These are phyloP conservation scores for Pestalotiopsis fici DNA, from an alignment of 2,329 filamentous ascomycete species.

Conservation along the genomic window DNA sequence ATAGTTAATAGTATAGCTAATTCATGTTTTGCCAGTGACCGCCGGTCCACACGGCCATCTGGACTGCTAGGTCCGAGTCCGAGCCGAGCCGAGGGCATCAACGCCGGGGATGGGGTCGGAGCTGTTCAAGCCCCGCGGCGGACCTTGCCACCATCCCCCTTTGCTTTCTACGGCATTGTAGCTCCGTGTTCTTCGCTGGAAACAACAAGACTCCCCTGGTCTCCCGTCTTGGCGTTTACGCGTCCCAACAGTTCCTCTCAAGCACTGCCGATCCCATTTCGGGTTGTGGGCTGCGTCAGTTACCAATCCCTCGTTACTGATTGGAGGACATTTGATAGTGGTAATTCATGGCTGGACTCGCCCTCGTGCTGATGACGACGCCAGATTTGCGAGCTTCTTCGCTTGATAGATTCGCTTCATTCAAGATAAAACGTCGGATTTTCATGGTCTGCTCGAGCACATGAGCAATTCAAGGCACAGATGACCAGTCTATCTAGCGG, in stretches of 20 bases:
- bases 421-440: background rate
- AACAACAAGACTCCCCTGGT: background rate
- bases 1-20: too few species aligned
- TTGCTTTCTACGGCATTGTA: background rate
- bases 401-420: background rate
- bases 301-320: background rate
- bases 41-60: background rate
- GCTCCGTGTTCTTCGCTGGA: background rate
- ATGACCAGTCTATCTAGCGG: background rate
- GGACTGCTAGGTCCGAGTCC: background rate
- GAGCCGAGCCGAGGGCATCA: background rate
- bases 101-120: background rate
- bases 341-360: background rate
- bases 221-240: constrained; percentile 1
- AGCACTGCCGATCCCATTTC: background rate
- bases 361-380: background rate
- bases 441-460: background rate
- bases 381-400: background rate
- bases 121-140: background rate
- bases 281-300: background rate
- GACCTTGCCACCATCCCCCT: background rate
- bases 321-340: background rate
- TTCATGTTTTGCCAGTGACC: background rate
- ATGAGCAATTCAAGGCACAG: background rate
- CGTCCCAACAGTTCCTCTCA: background rate